Evolutionary conservation across 805 yeast genomes (phyloP), one percentile per base, ranked within the genome.

Genomic region (Ogataea methanolica): DNA sequence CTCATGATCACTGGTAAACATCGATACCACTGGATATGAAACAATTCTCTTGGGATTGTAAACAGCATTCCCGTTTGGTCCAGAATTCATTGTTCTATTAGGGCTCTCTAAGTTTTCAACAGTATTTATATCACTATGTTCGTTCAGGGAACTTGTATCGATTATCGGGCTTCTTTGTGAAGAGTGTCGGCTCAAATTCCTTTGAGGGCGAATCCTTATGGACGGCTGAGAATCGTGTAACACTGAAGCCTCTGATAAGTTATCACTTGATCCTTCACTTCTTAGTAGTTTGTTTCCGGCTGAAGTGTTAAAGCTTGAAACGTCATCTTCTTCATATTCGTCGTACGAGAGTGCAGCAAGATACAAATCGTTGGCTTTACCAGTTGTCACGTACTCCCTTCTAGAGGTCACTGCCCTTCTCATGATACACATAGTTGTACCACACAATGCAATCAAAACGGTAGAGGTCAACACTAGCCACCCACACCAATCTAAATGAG

Each of bases 401-500:
- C 83, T 61, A 17, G 83, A 74, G 22, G 77, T 73, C 5, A 81
- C 77, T 0, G 86, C 75, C 55, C 96, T 71, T 59, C 91, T 79
- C 71, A 85, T 74, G 45, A 87, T 74, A 62, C 96, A 88, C 17
- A 86, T 66, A 53, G 83, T 62, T 2, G 89, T 75, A 1, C 88
- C 82, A 29, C 80, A 73, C 1, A 83, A 52, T 0, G 92, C 85
- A 41, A 83, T 72, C 33, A 83, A 63, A 2, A 85, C 76, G 0
- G 94, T 79, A 1, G 92, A 78, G 0, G 80, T 80, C 23, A 91
- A 68, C 49, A 87, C 76, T 43, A 85, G 69, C 97, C 97, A 92
- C 23, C 96, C 96, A 40, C 84, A 77, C 82, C 89, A 90, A 45
- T 80, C 75, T 46, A 92, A 68, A 59, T 82, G 80, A 2, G 91